Evolutionary conservation across 345 rosid genomes (phyloP), one percentile per base, ranked within the genome.

Genomic region (Draba incana): DNA sequence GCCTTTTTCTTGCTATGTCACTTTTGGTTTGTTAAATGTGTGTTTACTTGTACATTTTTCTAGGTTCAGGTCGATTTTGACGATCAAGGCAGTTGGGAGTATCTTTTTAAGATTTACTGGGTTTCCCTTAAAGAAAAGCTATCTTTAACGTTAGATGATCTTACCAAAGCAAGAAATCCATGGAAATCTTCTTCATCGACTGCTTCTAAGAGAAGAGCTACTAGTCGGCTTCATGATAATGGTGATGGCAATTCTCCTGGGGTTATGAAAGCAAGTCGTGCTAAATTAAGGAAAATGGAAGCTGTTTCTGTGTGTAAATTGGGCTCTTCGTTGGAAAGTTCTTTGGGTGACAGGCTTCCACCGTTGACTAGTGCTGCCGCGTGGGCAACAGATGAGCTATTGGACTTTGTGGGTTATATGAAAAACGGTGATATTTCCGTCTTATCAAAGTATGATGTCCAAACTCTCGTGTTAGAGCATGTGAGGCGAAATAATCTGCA

Each of bases 51-150:
- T 28, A 59, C 37, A 20, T 46, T 64, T 20, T 50, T 65, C 60
- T 79, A 86, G 98, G 92, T 90, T 70, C 86, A 88, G 79, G 98
- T 93, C 27, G 96, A 93, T 74, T 94, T 94, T 83, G 99, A 94
- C 63, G 99, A 94, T 72, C 81, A 82, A 79, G 82, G 81, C 69
- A 94, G 98, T 83, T 94, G 98, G 98, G 99, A 94, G 73, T 94
- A 92, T 88, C 97, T 94, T 53, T 94, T 94, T 77, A 94, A 91
- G 84, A 86, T 86, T 24, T 94, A 94, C 53, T 94, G 99, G 99
- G 66, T 80, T 55, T 79, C 60, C 57, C 77, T 94, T 56, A 94
- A 91, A 81, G 89, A 79, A 59, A 89, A 87, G 75, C 71, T 86
- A 45, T 82, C 82, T 24, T 80, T 94, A 71, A 78, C 92, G 38